Base-by-base conservation (phyloP, 805 yeast species). In the Sugiyamaella floridensis region DNA sequence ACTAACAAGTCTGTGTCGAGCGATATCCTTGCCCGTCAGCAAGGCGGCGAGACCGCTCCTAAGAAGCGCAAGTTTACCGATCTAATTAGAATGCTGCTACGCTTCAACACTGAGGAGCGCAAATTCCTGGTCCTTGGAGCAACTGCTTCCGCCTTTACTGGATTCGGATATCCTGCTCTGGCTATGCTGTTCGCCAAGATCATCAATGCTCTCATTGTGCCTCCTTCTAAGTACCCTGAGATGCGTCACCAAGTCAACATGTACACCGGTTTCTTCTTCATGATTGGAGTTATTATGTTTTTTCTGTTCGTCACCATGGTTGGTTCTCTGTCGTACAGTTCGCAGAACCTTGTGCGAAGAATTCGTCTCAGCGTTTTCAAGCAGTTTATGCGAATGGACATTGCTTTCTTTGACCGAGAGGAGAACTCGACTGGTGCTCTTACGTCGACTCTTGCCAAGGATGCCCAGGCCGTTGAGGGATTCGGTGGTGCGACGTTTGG, bases 401-500 rank as follows among this genome's bases (percentile, higher is more conserved):
- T 71, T 47, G 64, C 65, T 1, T 71, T 62, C 56, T 71, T 62
- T 51, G 74, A 71, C 45, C 60, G 58, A 43, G 66, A 63, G 16
- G 64, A 65, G 37, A 69, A 70, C 56, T 59, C 71, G 10, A 63
- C 73, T 7, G 74, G 74, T 48, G 59, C 72, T 1, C 59, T 71
- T 20, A 68, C 71, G 2, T 56, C 72, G 1, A 63, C 67, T 29
- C 58, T 71, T 11, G 71, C 74, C 37, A 70, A 67, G 50, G 74
- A 71, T 50, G 74, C 73, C 10, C 70, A 68, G 50, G 66, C 70
- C n/a, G 66, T 69, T 18, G 69, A 70, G 45, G 73, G 73, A 22
- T 59, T 70, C 4, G 70, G 71, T 16, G 74, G 74, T 15, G 70
- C 73, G 3, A 71, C 74, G 2, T 59, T 70, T 45, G 74, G 72